phyloP scores from a whole-genome alignment of 164 flowering plant species.

The Piper longum region DNA sequence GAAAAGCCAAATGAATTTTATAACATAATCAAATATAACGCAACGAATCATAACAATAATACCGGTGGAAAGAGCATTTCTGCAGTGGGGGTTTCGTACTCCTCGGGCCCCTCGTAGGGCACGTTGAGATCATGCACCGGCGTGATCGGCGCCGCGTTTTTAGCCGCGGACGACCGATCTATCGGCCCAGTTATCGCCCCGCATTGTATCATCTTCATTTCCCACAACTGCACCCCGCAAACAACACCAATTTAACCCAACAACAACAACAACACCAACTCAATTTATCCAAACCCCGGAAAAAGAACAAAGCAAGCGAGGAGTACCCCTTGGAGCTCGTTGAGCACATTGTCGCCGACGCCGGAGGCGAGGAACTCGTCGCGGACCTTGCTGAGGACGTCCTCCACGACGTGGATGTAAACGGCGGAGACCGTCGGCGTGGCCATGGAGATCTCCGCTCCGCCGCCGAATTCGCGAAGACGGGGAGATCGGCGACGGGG shows the following conservation, averaged over 20 bases:
- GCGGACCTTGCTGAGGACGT: constrained; percentile 76
- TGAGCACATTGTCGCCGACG: constrained; percentile 62
- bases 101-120: constrained; percentile 86
- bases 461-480: not conserved
- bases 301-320: not conserved
- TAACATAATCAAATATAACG: not conserved
- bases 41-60: not conserved
- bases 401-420: constrained; percentile 76
- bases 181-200: constrained; percentile 57
- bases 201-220: constrained; percentile 79
- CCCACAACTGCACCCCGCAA: constrained; percentile 52
- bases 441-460: constrained; percentile 20
- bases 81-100: constrained; percentile 95
- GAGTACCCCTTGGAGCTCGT: constrained; percentile 74
- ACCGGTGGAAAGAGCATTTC: constrained; percentile 96
- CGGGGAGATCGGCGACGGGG: not conserved
- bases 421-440: constrained; percentile 46
- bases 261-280: not conserved
- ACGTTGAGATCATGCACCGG: constrained; percentile 94
- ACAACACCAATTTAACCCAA: constrained; percentile 4
- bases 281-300: not conserved
- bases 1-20: not conserved
- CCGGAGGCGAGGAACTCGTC: constrained; percentile 70
- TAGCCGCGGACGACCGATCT: constrained; percentile 41
- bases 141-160: constrained; percentile 22